phyloP scores from a whole-genome alignment of 495 filamentous ascomycete genomes.

The Penicillium lagena region DNA sequence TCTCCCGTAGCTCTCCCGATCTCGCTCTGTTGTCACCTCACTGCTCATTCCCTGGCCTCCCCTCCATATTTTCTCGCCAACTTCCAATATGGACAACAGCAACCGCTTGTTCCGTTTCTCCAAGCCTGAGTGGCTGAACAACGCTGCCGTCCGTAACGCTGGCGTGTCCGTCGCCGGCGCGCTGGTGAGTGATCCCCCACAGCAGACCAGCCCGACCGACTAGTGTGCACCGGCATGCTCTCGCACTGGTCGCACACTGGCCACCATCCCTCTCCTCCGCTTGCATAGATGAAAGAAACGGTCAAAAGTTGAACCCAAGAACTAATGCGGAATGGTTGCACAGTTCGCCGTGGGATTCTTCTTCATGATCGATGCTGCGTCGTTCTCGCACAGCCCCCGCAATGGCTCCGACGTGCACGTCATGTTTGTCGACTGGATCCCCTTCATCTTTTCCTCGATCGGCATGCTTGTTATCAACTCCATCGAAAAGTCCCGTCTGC shows the following conservation, averaged over 20 bases:
- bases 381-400: conserved; percentile 71
- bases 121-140: conserved; percentile 87
- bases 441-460: conserved; percentile 84
- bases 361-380: conserved; percentile 85
- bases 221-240: too few relatives aligned
- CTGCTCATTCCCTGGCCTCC: not conserved
- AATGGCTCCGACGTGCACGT: conserved; percentile 84
- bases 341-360: conserved; percentile 98
- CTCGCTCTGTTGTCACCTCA: not conserved
- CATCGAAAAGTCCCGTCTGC: conserved; percentile 87
- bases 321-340: not conserved
- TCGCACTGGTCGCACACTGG: too few relatives aligned
- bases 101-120: conserved; percentile 72
- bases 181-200: conserved; percentile 53
- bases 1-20: too few relatives aligned
- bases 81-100: conserved; percentile 42
- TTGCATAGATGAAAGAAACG: not conserved
- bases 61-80: conserved; percentile 19
- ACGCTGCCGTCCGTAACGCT: conserved; percentile 68
- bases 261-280: too few relatives aligned
- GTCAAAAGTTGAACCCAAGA: conserved; percentile 10
- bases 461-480: conserved; percentile 99
- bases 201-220: not conserved
- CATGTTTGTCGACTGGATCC: conserved; percentile 97
- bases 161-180: conserved; percentile 85